Evolutionary conservation across 108 stramenopile genomes (phyloP).

Genomic region (Stephanodiscus minutulus): DNA sequence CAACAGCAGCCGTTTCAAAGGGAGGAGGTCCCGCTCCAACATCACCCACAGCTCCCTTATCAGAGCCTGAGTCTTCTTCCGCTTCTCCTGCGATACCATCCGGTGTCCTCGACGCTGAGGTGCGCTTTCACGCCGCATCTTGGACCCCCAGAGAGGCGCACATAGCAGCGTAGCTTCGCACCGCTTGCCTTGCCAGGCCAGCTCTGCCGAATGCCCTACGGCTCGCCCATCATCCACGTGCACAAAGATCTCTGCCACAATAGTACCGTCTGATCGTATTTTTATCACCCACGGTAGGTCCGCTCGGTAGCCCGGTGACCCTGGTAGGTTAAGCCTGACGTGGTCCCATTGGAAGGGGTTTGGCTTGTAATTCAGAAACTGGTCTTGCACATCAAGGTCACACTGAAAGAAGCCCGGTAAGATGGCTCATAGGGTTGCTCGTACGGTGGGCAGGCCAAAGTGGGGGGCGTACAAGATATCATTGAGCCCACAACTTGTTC

Average conservation of each 20-base stretch:
- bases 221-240: slow-evolving; percentile 46
- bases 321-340: slow-evolving; percentile 51
- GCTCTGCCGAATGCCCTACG: too few relatives aligned
- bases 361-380: background rate
- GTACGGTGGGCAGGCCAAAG: slow-evolving; percentile 40
- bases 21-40: background rate
- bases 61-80: background rate
- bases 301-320: slow-evolving; percentile 35
- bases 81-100: background rate
- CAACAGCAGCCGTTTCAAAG: background rate
- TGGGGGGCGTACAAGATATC: slow-evolving; percentile 40
- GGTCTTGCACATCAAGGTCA: background rate
- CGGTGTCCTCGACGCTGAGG: background rate
- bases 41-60: background rate
- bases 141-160: background rate
- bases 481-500: slow-evolving; percentile 48
- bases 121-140: background rate
- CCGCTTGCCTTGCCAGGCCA: too few relatives aligned
- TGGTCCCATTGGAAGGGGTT: slow-evolving; percentile 51
- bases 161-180: too few relatives aligned
- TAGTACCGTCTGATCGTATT: slow-evolving; percentile 23
- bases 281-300: slow-evolving; percentile 43
- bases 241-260: slow-evolving; percentile 27
- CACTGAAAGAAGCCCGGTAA: background rate
- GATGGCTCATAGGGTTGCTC: background rate